Percentiles rank a stretch among this genome's conserved stretches.
These are phyloP conservation scores for Fusarium pseudocircinatum DNA, from an alignment of 2,329 filamentous ascomycete genomes.

Conservation along the genomic window DNA sequence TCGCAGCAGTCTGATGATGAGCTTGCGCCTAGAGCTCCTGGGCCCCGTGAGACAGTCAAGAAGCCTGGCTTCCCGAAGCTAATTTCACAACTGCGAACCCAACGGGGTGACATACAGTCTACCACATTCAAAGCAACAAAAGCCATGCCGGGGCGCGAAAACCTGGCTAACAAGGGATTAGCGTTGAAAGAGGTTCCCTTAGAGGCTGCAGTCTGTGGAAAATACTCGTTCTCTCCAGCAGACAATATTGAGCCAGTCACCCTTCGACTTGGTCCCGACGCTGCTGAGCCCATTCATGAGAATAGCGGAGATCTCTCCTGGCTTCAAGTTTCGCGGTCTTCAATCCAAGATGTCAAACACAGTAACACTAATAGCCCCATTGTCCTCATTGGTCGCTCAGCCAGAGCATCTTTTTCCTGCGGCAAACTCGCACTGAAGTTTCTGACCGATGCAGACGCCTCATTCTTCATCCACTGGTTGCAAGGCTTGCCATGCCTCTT, in stretches of 20 bases:
- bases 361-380: slow-evolving; percentile 24
- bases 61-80: slow-evolving; percentile 27
- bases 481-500: not conserved
- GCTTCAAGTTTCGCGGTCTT: slow-evolving; percentile 33
- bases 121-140: slow-evolving; percentile 30
- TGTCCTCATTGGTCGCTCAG: slow-evolving; percentile 39
- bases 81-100: not conserved
- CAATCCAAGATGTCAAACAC: slow-evolving; percentile 27
- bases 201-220: slow-evolving; percentile 40
- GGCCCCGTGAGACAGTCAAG: slow-evolving; percentile 1
- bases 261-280: slow-evolving; percentile 4
- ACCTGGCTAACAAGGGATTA: not conserved
- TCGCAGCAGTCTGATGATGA: slow-evolving; percentile 45
- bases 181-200: slow-evolving; percentile 12
- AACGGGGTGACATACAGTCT: slow-evolving; percentile 43
- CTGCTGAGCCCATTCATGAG: slow-evolving; percentile 2
- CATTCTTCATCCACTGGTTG: slow-evolving; percentile 30
- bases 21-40: slow-evolving; percentile 24
- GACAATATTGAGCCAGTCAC: not conserved
- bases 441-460: slow-evolving; percentile 1
- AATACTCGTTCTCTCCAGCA: not conserved
- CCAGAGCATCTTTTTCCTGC: not conserved
- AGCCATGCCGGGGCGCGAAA: not conserved
- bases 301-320: slow-evolving; percentile 17
- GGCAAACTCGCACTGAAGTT: slow-evolving; percentile 39